Conservation (phyloP, 768 basidiomycete species). For the Fomitopsis serialis region DNA sequence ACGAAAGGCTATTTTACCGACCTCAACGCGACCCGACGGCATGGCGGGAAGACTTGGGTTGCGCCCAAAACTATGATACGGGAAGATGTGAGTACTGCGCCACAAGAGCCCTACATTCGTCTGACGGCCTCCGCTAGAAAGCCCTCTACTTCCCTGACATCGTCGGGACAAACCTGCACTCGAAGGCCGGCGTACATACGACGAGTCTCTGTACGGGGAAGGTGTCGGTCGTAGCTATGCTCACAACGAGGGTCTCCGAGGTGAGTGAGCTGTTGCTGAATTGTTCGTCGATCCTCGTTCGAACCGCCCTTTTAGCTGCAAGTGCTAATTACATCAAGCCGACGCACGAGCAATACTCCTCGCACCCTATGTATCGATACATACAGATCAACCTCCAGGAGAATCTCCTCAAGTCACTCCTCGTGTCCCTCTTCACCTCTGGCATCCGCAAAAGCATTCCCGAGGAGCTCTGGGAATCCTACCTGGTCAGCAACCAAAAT, state of each 20-base stretch:
- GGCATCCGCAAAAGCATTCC: conserved; percentile 68
- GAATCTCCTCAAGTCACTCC: conserved; percentile 86
- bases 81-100: conserved; percentile 82
- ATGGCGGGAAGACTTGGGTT: conserved; percentile 94
- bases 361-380: conserved; percentile 62
- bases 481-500: conserved; percentile 77
- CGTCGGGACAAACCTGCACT: conserved; percentile 60
- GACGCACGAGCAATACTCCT: conserved; percentile 45
- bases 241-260: conserved; percentile 86
- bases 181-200: conserved; percentile 57
- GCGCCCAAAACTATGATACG: conserved; percentile 85
- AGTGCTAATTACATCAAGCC: conserved; percentile 60
- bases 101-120: background rate
- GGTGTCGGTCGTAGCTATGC: conserved; percentile 74
- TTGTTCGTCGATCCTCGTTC: background rate
- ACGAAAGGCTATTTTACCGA: conserved; percentile 89
- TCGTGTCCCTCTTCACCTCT: conserved; percentile 80
- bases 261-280: conserved; percentile 33
- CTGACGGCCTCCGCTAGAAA: conserved; percentile 64
- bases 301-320: conserved; percentile 53
- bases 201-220: conserved; percentile 71
- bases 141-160: conserved; percentile 90
- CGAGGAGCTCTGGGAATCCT: conserved; percentile 55
- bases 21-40: conserved; percentile 67
- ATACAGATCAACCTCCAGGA: conserved; percentile 92